Evolutionary conservation across 345 rosid species (phyloP).

Genomic region (Linum lewisii): DNA sequence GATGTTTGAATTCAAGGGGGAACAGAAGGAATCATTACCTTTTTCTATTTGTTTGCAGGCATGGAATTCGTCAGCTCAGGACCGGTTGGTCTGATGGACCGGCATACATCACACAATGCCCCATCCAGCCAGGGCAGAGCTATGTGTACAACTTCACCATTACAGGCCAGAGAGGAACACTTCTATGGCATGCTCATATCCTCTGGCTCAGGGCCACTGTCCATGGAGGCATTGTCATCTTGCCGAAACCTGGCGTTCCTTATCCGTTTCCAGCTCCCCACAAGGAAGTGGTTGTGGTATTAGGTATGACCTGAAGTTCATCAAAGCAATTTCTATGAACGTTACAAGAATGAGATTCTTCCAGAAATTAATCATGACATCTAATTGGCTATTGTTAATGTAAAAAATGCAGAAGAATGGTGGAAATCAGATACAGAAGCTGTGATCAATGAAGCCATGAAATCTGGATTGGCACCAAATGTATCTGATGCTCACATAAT

Average conservation of each 20-base stretch:
- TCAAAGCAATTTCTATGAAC: no score
- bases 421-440: constrained; percentile 95
- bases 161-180: constrained; percentile 89
- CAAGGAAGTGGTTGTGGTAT: constrained; percentile 51
- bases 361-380: not conserved
- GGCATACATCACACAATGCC: constrained; percentile 86
- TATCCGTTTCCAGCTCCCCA: constrained; percentile 85
- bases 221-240: constrained; percentile 64
- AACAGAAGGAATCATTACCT: no score
- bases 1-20: no score
- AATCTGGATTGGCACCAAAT: constrained; percentile 80
- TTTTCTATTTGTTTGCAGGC: no score
- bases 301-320: constrained; percentile 26
- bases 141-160: constrained; percentile 77
- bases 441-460: constrained; percentile 66
- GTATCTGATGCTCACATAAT: constrained; percentile 90
- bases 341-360: no score
- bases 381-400: no score
- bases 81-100: constrained; percentile 97
- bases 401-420: constrained; percentile 56
- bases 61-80: constrained; percentile 64
- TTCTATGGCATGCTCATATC: constrained; percentile 89
- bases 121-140: constrained; percentile 66
- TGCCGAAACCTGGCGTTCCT: constrained; percentile 78
- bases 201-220: constrained; percentile 91